phyloP scores from a whole-genome alignment of 2,329 filamentous ascomycete genomes.

The Raffaelea arxii region DNA sequence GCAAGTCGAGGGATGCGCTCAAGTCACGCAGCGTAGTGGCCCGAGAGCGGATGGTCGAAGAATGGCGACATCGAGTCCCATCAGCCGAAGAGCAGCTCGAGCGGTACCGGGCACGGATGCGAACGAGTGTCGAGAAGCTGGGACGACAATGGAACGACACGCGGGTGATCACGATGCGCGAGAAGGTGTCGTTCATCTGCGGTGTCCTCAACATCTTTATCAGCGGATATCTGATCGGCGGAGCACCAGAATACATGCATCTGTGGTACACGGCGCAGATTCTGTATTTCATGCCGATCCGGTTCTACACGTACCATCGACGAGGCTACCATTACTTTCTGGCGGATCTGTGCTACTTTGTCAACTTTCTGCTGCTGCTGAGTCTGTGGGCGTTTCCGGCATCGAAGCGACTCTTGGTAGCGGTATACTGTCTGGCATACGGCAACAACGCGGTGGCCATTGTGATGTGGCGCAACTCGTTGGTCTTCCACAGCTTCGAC shows the following conservation, averaged over 20 bases:
- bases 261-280: slow-evolving; percentile 86
- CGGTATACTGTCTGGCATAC: slow-evolving; percentile 83
- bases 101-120: slow-evolving; percentile 82
- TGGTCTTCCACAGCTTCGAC: slow-evolving; percentile 97
- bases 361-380: slow-evolving; percentile 76
- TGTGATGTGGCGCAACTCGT: slow-evolving; percentile 97
- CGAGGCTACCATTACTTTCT: slow-evolving; percentile 96
- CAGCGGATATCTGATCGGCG: slow-evolving; percentile 87
- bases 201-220: slow-evolving; percentile 97
- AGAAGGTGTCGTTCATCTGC: slow-evolving; percentile 94
- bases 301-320: slow-evolving; percentile 81
- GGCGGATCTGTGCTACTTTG: slow-evolving; percentile 95
- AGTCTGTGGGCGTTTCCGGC: slow-evolving; percentile 84
- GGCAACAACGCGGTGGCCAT: slow-evolving; percentile 97
- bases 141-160: slow-evolving; percentile 81
- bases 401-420: slow-evolving; percentile 86
- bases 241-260: slow-evolving; percentile 76
- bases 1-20: slow-evolving; percentile 69
- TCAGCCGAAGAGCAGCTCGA: slow-evolving; percentile 87
- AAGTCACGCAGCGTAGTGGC: slow-evolving; percentile 67
- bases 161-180: slow-evolving; percentile 75
- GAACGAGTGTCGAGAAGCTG: slow-evolving; percentile 76
- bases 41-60: slow-evolving; percentile 82
- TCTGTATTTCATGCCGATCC: slow-evolving; percentile 93
- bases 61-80: slow-evolving; percentile 80